Evolutionary conservation across 495 filamentous ascomycete genomes (phyloP), one percentile per base, ranked within the genome.

Genomic region (Apiosordaria backusii): DNA sequence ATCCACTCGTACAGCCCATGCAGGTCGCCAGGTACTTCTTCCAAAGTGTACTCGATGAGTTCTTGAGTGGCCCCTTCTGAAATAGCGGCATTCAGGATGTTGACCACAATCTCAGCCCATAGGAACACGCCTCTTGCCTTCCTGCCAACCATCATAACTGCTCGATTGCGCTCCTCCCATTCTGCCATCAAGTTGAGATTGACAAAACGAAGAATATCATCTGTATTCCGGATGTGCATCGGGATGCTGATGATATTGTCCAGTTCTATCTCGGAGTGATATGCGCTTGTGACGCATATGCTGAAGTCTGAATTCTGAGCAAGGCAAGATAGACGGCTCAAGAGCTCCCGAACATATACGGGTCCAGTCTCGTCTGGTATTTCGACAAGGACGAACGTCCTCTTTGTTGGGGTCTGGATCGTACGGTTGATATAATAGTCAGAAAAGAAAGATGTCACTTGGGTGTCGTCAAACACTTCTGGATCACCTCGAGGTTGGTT

Each of bases 1-100:
- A 76, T 75, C 77, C 74, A 75, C 64, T 78, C 76, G 68, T 79
- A 79, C 4, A 79, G 70, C 2, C 75, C 76, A 50, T 76, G 71
- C 1, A 79, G 65, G 35, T 76, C 70, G 23, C 65, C 68, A 1
- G 77, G 76, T 16, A 78, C 67, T 54, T 76, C 76, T n/a, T 68
- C 70, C 16, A 79, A 54, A 7, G 71, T 75, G 67, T 74, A 68
- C 40, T 76, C 72, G 45, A 79, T 70, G 16, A 76, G 63, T 15
- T 79, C 75, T 45, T 74, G 72, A 2, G 69, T 67, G 0, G 76
- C 76, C 3, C 76, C 76, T 29, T 74, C 75, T 1, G 64, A 62
- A 29, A 78, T 78, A 66, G 76, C 75, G n/a, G 72, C 68, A 40
- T 79, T 78, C 6, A 79, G 60, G 7, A 79, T 73, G 58, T 78